A percentile compares a stretch with the other conserved stretches of the same genome.
These are phyloP conservation scores for Prototheca cutis DNA, from an alignment of 163 green algal species.

Conservation along the genomic window DNA sequence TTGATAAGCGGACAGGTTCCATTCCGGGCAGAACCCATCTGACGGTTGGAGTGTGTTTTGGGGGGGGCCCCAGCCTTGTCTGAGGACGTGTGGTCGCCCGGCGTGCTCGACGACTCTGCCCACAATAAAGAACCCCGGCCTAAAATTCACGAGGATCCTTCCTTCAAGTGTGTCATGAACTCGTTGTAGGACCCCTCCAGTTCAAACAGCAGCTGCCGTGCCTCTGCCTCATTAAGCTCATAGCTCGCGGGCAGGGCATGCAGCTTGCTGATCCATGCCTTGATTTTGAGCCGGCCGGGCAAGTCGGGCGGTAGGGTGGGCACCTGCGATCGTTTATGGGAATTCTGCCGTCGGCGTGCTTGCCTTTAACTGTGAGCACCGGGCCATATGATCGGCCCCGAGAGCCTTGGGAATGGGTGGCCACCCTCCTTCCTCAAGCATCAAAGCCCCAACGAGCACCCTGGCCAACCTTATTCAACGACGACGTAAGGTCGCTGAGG, in stretches of 20 bases:
- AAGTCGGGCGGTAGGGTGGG: conserved; percentile 64
- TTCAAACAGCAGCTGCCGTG: conserved; percentile 86
- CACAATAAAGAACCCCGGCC: no score
- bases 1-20: no score
- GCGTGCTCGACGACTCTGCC: no score
- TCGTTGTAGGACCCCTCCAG: conserved; percentile 79
- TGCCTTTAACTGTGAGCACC: no score
- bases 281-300: conserved; percentile 54
- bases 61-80: no score
- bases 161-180: conserved; percentile 49
- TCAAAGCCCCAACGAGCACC: not conserved
- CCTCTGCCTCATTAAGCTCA: conserved; percentile 70
- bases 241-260: conserved; percentile 74
- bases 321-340: no score
- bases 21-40: no score
- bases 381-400: no score
- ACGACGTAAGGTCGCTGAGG: conserved; percentile 63
- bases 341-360: no score
- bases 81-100: no score
- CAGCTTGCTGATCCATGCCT: conserved; percentile 68
- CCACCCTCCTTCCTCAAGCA: not conserved
- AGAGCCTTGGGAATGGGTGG: no score
- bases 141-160: not conserved
- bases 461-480: conserved; percentile 53
- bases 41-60: no score